Conservation (phyloP, 352 stramenopile genomes). For the Globisporangium cylindrosporum region DNA sequence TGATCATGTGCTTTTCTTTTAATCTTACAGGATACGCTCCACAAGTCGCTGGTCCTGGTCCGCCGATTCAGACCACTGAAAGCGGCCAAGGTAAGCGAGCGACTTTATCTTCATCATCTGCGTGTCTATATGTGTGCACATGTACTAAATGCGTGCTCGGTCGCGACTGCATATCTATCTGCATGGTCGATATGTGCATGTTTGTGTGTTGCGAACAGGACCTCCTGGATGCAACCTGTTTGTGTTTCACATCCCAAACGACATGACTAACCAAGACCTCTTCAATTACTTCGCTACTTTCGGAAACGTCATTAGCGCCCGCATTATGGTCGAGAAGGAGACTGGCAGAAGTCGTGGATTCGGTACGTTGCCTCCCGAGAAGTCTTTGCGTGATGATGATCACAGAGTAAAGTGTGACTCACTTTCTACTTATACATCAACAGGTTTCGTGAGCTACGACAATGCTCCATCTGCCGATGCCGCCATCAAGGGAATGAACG, state of each 20-base stretch:
- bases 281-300: constrained; percentile 95
- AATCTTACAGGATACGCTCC: constrained; percentile 65
- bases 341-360: constrained; percentile 93
- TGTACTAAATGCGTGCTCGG: constrained; percentile 35
- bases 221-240: constrained; percentile 96
- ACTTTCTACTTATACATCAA: background rate
- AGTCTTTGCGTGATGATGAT: too few species aligned
- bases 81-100: constrained; percentile 73
- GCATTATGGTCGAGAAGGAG: constrained; percentile 97
- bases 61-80: constrained; percentile 87
- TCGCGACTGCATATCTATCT: constrained; percentile 33
- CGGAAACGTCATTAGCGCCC: constrained; percentile 94
- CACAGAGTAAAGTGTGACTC: too few species aligned
- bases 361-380: constrained; percentile 43
- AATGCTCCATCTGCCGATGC: constrained; percentile 87
- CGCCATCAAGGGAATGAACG: constrained; percentile 96
- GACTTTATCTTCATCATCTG: constrained; percentile 2
- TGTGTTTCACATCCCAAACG: constrained; percentile 98
- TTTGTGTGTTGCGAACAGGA: constrained; percentile 57
- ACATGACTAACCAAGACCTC: constrained; percentile 97
- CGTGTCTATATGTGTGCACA: constrained; percentile 24
- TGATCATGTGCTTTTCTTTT: background rate
- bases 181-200: constrained; percentile 45
- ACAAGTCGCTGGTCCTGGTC: constrained; percentile 78
- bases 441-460: constrained; percentile 97